These are phyloP conservation scores for Polymyxa betae DNA, from an alignment of 208 protist genomes.

Conservation along the genomic window DNA sequence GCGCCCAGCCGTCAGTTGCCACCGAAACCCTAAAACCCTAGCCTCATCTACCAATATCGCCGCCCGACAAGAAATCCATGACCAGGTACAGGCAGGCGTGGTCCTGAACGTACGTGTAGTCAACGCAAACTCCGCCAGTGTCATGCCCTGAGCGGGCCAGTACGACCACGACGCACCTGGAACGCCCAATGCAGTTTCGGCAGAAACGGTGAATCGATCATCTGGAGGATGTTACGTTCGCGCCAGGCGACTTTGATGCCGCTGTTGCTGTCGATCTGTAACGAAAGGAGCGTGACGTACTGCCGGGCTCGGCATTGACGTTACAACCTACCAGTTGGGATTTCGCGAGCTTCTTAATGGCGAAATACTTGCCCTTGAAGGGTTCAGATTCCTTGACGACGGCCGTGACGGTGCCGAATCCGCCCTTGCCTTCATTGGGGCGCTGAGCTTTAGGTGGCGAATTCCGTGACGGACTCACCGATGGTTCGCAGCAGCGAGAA, in stretches of 20 bases:
- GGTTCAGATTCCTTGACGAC: conserved; percentile 44
- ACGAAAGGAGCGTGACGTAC: not conserved
- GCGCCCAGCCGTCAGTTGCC: not conserved
- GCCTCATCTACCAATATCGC: not conserved
- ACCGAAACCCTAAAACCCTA: not conserved
- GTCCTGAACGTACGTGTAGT: not conserved
- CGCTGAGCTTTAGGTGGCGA: not conserved
- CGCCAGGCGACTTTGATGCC: conserved; percentile 47
- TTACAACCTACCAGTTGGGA: not conserved
- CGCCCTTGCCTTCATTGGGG: conserved; percentile 12
- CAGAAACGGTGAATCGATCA: conserved; percentile 46
- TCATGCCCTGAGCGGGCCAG: not conserved
- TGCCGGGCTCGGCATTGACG: not conserved
- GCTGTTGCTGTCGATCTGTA: conserved; percentile 19
- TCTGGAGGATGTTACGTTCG: conserved; percentile 27
- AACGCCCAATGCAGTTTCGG: conserved; percentile 47
- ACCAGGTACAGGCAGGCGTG: conserved; percentile 42
- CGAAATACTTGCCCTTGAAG: conserved; percentile 39
- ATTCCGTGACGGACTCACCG: not conserved
- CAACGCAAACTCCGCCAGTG: too few relatives aligned
- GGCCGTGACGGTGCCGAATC: conserved; percentile 37
- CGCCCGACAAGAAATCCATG: conserved; percentile 39
- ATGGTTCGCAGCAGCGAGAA: conserved; percentile 38
- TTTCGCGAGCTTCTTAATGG: conserved; percentile 52
- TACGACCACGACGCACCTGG: not conserved